These are phyloP conservation scores for Lasiosphaeria hispida DNA, from an alignment of 495 filamentous ascomycete genomes.

Conservation along the genomic window DNA sequence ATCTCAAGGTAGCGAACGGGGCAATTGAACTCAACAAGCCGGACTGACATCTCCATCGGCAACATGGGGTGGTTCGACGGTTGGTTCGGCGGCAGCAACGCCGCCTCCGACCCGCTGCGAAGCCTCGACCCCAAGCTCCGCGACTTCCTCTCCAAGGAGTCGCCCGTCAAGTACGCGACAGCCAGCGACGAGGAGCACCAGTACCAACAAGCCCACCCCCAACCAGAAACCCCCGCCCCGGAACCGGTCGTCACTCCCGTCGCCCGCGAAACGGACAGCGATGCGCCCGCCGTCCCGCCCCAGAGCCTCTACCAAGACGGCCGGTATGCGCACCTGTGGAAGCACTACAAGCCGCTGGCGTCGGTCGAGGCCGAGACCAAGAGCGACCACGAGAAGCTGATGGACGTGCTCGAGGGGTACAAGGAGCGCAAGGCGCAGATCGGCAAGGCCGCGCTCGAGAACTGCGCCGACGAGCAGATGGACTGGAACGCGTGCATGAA, in stretches of 20 bases:
- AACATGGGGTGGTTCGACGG: conserved; percentile 70
- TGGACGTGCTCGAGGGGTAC: conserved; percentile 74
- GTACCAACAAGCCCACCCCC: conserved; percentile 9
- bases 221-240: background rate
- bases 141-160: conserved; percentile 81
- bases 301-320: conserved; percentile 63
- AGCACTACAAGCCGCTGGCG: conserved; percentile 68
- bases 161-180: conserved; percentile 66
- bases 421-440: conserved; percentile 78
- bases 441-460: conserved; percentile 82
- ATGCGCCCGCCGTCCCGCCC: conserved; percentile 25
- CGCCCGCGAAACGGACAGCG: conserved; percentile 3
- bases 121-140: conserved; percentile 82
- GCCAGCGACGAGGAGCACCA: conserved; percentile 17
- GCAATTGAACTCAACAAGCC: background rate
- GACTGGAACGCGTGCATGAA: conserved; percentile 73
- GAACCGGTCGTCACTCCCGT: background rate
- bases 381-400: conserved; percentile 69
- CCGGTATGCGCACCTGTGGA: conserved; percentile 93
- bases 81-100: conserved; percentile 34
- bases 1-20: background rate
- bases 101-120: conserved; percentile 65
- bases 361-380: conserved; percentile 62
- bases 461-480: conserved; percentile 83
- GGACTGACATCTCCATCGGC: background rate